Base-by-base conservation (phyloP, 2,329 filamentous ascomycete species). In the Rutstroemia sp. region DNA sequence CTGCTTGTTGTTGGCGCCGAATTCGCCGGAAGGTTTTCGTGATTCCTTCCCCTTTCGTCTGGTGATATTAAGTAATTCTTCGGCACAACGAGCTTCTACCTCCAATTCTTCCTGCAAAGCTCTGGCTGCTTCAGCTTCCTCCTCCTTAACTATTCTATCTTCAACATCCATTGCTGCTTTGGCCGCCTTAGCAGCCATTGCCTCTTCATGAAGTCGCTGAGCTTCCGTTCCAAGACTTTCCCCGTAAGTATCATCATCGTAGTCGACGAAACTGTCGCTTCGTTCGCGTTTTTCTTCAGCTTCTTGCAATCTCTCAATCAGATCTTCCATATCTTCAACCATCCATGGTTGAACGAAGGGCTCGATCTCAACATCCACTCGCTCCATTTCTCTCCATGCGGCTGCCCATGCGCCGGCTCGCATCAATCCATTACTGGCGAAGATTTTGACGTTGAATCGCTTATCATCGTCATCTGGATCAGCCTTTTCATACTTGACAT, bases 331-430 rank as follows among this genome's bases (percentile, higher is more conserved):
- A 61, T 83, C 81, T 17, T 78, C 77, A 54, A 83, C 78, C 12
- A 86, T 68, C 1, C 76, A 72, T 0, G 80, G 70, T 17, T 83
- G 80, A 10, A 91, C 78, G 66, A 86, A 81, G 3, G 94, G 88
- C 65, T 88, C 83, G 52, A 99, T 82, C 71, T 97, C 92, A 1
- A 95, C 89, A 67, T 99, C 94, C 0, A 97, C 89, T n/a, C 92
- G 82, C 73, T 99, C 94, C 94, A 99, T 99, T 72, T 97, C 92
- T 64, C 83, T 88, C 92, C 92, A 99, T 57, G 89, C 92, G 2
- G 92, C 92, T 4, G 83, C 82, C 94, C 94, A 99, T 0, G 94
- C 92, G 0, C 90, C 90, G 5, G 89, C 86, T 57, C 85, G 83
- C 89, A 99, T 95, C 48, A 97, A 75, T 0, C 94, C 94, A 70